Conservation (phyloP, 2,329 filamentous ascomycete genomes). For the Xylariaceae sp. region DNA sequence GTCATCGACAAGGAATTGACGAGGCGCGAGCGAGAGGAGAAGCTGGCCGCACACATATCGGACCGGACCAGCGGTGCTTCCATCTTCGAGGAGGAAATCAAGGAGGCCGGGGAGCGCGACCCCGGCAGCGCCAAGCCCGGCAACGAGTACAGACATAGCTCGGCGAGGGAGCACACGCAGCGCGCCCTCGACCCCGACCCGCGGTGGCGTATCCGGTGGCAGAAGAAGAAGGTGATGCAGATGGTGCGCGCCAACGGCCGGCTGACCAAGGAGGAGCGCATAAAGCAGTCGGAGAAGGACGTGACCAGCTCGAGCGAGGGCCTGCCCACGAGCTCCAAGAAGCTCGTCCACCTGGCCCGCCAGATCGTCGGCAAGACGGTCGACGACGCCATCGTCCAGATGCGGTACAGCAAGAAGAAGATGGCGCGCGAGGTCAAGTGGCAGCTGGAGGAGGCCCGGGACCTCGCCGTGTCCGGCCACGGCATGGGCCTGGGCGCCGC, state of each 20-base stretch:
- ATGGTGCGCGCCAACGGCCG: slow-evolving; percentile 62
- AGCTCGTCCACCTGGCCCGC: slow-evolving; percentile 74
- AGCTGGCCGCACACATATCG: slow-evolving; percentile 34
- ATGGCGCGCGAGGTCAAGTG: slow-evolving; percentile 71
- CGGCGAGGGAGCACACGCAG: slow-evolving; percentile 45
- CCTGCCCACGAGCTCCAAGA: slow-evolving; percentile 85
- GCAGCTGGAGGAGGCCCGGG: slow-evolving; percentile 73
- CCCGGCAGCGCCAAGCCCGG: slow-evolving; percentile 1
- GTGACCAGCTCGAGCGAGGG: slow-evolving; percentile 55
- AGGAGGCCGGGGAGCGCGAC: slow-evolving; percentile 17
- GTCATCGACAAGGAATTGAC: slow-evolving; percentile 17
- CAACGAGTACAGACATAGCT: slow-evolving; percentile 29
- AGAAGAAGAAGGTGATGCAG: slow-evolving; percentile 76
- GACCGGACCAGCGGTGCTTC: slow-evolving; percentile 43
- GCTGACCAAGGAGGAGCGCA: slow-evolving; percentile 55
- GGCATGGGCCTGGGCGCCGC: slow-evolving; percentile 70
- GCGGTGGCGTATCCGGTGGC: slow-evolving; percentile 61
- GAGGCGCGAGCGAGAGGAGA: slow-evolving; percentile 33
- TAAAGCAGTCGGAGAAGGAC: slow-evolving; percentile 57
- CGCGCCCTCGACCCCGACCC: slow-evolving; percentile 70
- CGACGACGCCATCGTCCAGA: slow-evolving; percentile 87
- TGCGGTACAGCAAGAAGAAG: slow-evolving; percentile 94
- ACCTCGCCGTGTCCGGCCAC: slow-evolving; percentile 68
- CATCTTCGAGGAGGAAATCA: slow-evolving; percentile 55
- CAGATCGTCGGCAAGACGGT: slow-evolving; percentile 93